A percentile compares a stretch with the other conserved stretches of the same genome.
phyloP scores from a whole-genome alignment of 2,329 filamentous ascomycete genomes.

The Ceratocystis alfenasii region DNA sequence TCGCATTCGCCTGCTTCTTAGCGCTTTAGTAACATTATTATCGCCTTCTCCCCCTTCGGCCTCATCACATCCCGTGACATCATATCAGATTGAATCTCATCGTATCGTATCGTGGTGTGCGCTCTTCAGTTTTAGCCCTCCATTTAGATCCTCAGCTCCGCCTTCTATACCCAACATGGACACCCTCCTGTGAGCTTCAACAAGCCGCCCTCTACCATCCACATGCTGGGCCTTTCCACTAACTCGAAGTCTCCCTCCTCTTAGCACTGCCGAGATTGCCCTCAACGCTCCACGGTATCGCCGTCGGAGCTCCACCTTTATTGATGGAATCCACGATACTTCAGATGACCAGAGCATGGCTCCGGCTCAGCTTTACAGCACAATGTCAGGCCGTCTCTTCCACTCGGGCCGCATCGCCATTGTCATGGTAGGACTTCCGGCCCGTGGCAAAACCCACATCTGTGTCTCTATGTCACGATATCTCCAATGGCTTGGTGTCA shows the following conservation, averaged over 20 bases:
- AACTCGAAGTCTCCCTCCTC: conserved; percentile 20
- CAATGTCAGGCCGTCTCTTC: conserved; percentile 91
- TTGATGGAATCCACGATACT: conserved; percentile 93
- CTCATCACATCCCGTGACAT: too few relatives aligned
- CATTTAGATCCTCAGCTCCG: not conserved
- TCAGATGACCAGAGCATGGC: conserved; percentile 72
- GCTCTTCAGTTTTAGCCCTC: not conserved
- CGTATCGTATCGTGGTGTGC: not conserved
- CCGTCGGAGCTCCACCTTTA: conserved; percentile 87
- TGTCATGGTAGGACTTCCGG: conserved; percentile 88
- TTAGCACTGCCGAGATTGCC: conserved; percentile 78
- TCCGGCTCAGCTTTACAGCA: conserved; percentile 93
- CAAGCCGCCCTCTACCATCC: not conserved
- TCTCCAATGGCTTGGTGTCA: conserved; percentile 91
- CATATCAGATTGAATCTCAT: not conserved
- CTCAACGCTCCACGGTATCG: conserved; percentile 82
- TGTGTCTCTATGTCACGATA: conserved; percentile 93
- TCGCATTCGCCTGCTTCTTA: too few relatives aligned
- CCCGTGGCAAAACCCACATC: conserved; percentile 93
- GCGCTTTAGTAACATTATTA: too few relatives aligned
- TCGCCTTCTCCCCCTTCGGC: too few relatives aligned
- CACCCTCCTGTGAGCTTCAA: conserved; percentile 23
- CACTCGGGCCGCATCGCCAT: conserved; percentile 96
- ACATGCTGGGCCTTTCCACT: not conserved
- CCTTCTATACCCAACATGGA: conserved; percentile 20